Evolutionary conservation across 1,284 basidiomycete species (phyloP), one percentile per base, ranked within the genome.

Genomic region (Phlebopus sp.): DNA sequence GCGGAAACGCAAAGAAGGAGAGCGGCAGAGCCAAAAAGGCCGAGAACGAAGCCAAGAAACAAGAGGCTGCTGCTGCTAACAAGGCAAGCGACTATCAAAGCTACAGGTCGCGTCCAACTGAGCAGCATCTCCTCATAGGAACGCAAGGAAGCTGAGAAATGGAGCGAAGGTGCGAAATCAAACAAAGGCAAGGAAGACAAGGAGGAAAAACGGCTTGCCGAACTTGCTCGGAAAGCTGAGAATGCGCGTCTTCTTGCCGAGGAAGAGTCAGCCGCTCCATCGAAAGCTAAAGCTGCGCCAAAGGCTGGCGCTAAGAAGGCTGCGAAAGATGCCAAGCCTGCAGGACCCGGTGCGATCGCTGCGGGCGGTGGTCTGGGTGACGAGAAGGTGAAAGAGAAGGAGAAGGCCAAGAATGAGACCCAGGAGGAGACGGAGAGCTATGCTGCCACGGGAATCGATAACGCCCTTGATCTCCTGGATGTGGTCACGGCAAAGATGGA

Each of bases 401-500:
- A 55, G 17, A 56, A 50, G 3, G 57, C 43, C 3, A 66, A 70
- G 55, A 60, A 25, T 36, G n/a, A 52, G 34, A 1, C 53, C 51
- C 21, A 42, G n/a, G 72, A 72, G 50, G 74, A 78, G 49, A 68
- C 78, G 9, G 82, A 90, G 67, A 84, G 84, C 60, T 91, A 81
- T 67, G 69, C 81, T 10, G 96, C 95, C 5, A 88, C 86, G 17
- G 95, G 93, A 11, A 79, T 98, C 47, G 95, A 99, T 63, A 90
- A 94, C 63, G 93, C 92, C 8, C 68, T 99, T 41, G 95, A 97
- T 68, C 78, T 97, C 51, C 70, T 98, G 58, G 86, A 90, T 50
- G 77, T 96, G 2, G 92, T 96, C 10, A 96, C 83, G 44, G 90
- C 91, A 7, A 93, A 90, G 75, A 86, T 84, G 75, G 94, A 97